Evolutionary conservation across 1,139 yeast species (phyloP), one percentile per base, ranked within the genome.

Genomic region (Zygosaccharomyces sapae): DNA sequence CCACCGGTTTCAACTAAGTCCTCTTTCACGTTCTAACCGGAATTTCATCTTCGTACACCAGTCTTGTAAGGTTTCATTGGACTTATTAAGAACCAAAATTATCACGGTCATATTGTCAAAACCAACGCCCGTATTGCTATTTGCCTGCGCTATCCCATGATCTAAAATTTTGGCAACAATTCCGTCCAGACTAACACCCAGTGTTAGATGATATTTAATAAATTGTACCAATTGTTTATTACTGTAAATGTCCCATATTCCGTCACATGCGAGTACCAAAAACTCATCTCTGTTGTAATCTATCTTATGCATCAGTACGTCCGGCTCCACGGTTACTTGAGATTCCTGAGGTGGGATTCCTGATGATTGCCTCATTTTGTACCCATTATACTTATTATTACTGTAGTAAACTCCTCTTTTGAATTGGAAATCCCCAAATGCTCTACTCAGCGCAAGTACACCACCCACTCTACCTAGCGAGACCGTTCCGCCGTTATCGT

Each of bases 21-120:
- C 66, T 54, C 74, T 77, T 58, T 80, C 85, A 46, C 70, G 70
- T 39, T 75, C 70, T 3, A 79, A 63, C 49, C 75, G 73, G 19
- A 66, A 58, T 56, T 74, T 79, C 75, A 82, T 79, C 49, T 65
- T 63, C 5, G 67, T 66, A 56, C 80, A 76, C 92, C 92, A 84
- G 33, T 73, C 74, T 19, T 77, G 76, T 36, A 82, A 61, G 7
- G 70, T 62, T 44, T 67, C 69, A 3, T 66, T 68, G 8, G 68
- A 68, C 36, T 62, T 63, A 58, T 82, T 86, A 35, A 83, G 58
- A 1, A 86, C 86, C 13, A 84, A 73, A 4, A 84, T 76, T 6
- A 82, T 74, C 25, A 83, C 69, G 1, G 90, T 83, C 92, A 84
- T 84, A 59, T 85, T 85, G 62, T 85, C 94, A 59, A 83, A 84